Base-by-base conservation (phyloP, 2,329 filamentous ascomycete species). In the Westerdykella aurantiaca region DNA sequence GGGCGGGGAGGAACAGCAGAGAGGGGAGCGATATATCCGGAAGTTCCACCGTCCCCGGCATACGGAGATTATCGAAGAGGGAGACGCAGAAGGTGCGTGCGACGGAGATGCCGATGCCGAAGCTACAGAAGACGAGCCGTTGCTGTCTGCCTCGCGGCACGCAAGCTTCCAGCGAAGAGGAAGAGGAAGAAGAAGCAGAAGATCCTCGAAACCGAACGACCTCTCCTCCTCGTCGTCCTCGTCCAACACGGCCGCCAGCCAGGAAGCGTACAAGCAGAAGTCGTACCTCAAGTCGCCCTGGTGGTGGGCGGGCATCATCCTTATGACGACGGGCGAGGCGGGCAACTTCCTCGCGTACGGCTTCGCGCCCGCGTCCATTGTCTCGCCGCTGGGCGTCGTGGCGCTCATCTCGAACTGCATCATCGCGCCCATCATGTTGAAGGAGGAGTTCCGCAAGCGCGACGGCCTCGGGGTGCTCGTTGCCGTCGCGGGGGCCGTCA, bases 331-430 rank as follows among this genome's bases (percentile, higher is more conserved):
- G 18, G 93, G 93, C 45, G 93, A 98, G 71, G 85, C 86, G 62
- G 93, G 93, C 41, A 98, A 98, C 66, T 98, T 98, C 62, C 72
- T 98, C 50, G 93, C 93, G 0, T 98, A 98, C 61, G 93, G 93
- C 18, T 98, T 98, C 65, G 93, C 93, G 23, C 93, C 93, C 3
- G 93, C 93, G 6, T 97, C 93, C 12, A 96, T 98, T 57, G 93
- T 98, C 34, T 96, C 90, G 29, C 93, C 93, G 0, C 75, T 98
- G 5, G 93, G 93, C 9, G 93, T 98, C n/a, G 93, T 98, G 11
- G 93, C 93, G 2, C 74, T 98, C 49, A 83, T 98, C 37, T 95
- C 90, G 37, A 98, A 98, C 69, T 98, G 93, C 68, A 80, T 98
- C 47, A 95, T 98, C 63, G 93, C 93, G 2, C 93, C 93, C 0